Percentiles rank a stretch among this genome's conserved stretches.
Evolutionary conservation across 805 yeast genomes (phyloP).

Genomic region (Wickerhamomyces pijperi): DNA sequence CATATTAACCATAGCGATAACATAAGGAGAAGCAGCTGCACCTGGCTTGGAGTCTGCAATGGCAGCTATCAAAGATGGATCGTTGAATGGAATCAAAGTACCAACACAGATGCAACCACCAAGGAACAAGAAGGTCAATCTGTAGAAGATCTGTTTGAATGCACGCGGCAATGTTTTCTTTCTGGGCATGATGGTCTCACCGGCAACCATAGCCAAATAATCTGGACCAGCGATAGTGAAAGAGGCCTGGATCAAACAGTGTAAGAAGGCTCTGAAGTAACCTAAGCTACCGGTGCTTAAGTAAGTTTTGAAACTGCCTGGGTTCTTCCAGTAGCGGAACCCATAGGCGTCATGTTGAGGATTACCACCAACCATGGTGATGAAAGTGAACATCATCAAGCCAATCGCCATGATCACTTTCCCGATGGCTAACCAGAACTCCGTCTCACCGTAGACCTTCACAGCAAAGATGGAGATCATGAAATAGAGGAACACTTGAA

Average conservation of each 20-base stretch:
- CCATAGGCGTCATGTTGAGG: conserved; percentile 58
- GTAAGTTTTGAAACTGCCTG: conserved; percentile 48
- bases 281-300: conserved; percentile 47
- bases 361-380: conserved; percentile 84
- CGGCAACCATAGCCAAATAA: conserved; percentile 75
- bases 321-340: conserved; percentile 42
- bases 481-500: conserved; percentile 55
- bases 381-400: conserved; percentile 59
- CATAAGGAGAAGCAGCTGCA: conserved; percentile 74
- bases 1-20: conserved; percentile 67
- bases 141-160: conserved; percentile 59
- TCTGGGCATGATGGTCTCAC: conserved; percentile 67
- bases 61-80: conserved; percentile 47
- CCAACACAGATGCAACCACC: conserved; percentile 76
- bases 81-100: conserved; percentile 60
- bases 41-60: conserved; percentile 56
- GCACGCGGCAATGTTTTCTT: conserved; percentile 60
- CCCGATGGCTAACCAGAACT: conserved; percentile 67
- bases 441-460: conserved; percentile 67
- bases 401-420: conserved; percentile 71
- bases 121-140: conserved; percentile 57
- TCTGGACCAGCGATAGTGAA: conserved; percentile 85
- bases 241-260: conserved; percentile 59
- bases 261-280: conserved; percentile 59
- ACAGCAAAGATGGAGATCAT: conserved; percentile 66